Base-by-base conservation (phyloP, 768 basidiomycete genomes). In the Russula foetens region DNA sequence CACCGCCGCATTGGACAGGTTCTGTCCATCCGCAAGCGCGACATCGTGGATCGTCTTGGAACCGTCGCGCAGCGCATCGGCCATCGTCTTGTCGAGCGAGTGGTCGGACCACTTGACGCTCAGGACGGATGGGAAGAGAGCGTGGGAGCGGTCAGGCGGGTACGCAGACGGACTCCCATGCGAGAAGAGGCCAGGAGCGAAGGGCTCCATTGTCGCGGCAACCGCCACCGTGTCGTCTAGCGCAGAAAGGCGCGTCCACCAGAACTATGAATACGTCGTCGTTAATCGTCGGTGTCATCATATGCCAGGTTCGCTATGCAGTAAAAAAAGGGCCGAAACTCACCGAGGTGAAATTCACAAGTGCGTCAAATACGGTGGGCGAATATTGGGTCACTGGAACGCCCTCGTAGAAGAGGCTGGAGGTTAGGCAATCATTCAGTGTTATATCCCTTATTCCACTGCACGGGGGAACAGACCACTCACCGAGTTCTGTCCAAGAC, bases 51-150 rank as follows among this genome's bases (percentile, higher is more conserved):
- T 12, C 9, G 46, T 11, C 5, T 21, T 29, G 2, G 57, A 23
- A 19, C 19, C 28, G 1, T 49, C 58, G 19, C 69, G 69, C 19
- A 75, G 69, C 7, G 79, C 77, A 23, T 72, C 43, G n/a, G 76
- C 69, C 52, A 84, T 75, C 35, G 65, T 59, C 9, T 68, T 69
- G 63, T 84, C 84, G 1, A 69, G 68, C 6, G 69, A 43, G 19
- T 74, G 31, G 8, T 58, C 51, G 6, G 31, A 14, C 21, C 46
- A 63, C 12, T 21, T 6, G 46, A 48, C 1, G 8, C 7, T 2
- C 15, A 51, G 3, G 35, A 8, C 21, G 17, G 59, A 39, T 14
- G 58, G 62, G 33, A 63, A 54, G 47, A 63, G 6, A 6, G 53
- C 47, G 1, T 52, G 62, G 6, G 53, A 53, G 21, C 62, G 62